Evolutionary conservation across 2,329 filamentous ascomycete species (phyloP).

Genomic region (Metarhizium robertsii): DNA sequence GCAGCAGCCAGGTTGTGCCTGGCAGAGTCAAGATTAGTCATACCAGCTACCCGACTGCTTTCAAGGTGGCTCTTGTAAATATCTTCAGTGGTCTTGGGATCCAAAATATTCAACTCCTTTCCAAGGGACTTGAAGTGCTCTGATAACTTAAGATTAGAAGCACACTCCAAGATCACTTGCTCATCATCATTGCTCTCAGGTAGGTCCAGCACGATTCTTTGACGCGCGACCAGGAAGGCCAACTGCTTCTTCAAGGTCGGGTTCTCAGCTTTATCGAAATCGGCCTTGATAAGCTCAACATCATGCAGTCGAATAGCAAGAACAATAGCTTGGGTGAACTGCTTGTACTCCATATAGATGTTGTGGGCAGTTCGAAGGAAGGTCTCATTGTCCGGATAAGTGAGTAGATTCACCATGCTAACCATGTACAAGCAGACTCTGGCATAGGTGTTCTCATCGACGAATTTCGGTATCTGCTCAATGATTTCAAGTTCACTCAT

Average conservation of each 20-base stretch:
- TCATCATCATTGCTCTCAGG: constrained; percentile 59
- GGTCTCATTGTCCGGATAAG: constrained; percentile 92
- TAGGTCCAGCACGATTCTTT: constrained; percentile 75
- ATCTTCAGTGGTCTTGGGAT: constrained; percentile 94
- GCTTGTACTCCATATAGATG: constrained; percentile 89
- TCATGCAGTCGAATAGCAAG: constrained; percentile 92
- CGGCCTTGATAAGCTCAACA: constrained; percentile 66
- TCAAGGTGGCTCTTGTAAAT: constrained; percentile 99
- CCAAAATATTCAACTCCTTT: constrained; percentile 93
- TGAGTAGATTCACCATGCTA: constrained; percentile 95
- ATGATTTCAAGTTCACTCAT: constrained; percentile 98
- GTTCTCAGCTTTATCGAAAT: constrained; percentile 74
- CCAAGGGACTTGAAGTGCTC: constrained; percentile 90
- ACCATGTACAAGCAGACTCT: constrained; percentile 97
- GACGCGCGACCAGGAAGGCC: constrained; percentile 83
- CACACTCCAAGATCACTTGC: constrained; percentile 66
- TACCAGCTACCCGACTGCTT: constrained; percentile 81
- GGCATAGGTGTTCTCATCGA: constrained; percentile 89
- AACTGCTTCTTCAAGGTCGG: constrained; percentile 83
- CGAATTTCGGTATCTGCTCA: constrained; percentile 75
- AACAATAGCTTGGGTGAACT: constrained; percentile 86
- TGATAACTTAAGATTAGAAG: constrained; percentile 79
- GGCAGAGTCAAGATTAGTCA: constrained; percentile 92
- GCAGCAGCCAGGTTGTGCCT: constrained; percentile 91
- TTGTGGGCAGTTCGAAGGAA: constrained; percentile 89